Evolutionary conservation across 2,329 filamentous ascomycete genomes (phyloP).

Genomic region (Coniochaeta sp.): DNA sequence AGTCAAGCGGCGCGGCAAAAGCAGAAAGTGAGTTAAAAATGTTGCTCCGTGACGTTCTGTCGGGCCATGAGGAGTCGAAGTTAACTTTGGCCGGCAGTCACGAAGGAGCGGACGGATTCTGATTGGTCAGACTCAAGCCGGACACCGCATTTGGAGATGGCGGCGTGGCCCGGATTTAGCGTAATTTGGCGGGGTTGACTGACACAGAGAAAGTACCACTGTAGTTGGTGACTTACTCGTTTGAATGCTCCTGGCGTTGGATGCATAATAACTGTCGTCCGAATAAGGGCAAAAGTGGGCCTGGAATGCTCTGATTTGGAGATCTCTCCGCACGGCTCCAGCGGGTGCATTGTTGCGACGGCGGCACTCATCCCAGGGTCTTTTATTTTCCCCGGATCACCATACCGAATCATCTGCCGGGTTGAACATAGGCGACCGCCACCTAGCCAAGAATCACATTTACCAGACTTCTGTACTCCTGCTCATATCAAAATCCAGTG

Average conservation of each 20-base stretch:
- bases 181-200: too few species aligned
- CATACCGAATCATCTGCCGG: constrained; percentile 19
- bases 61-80: too few species aligned
- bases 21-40: not conserved
- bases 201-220: too few species aligned
- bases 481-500: too few species aligned
- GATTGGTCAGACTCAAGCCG: too few species aligned
- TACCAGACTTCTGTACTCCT: constrained; percentile 1
- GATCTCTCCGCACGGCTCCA: not conserved
- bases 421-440: constrained; percentile 1
- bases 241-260: too few species aligned
- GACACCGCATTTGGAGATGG: too few species aligned
- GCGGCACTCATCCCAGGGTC: constrained; percentile 13
- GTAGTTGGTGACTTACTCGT: too few species aligned
- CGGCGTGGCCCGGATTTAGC: too few species aligned
- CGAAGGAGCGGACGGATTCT: too few species aligned
- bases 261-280: not conserved
- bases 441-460: not conserved
- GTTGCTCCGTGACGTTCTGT: too few species aligned
- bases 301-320: not conserved
- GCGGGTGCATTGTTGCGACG: not conserved
- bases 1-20: not conserved
- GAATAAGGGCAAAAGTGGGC: not conserved
- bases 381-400: constrained; percentile 15
- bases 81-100: too few species aligned